A percentile compares a stretch with the other conserved stretches of the same genome.
phyloP scores from a whole-genome alignment of 2,329 filamentous ascomycete genomes.

The Macrophomina pseudophaseolina region DNA sequence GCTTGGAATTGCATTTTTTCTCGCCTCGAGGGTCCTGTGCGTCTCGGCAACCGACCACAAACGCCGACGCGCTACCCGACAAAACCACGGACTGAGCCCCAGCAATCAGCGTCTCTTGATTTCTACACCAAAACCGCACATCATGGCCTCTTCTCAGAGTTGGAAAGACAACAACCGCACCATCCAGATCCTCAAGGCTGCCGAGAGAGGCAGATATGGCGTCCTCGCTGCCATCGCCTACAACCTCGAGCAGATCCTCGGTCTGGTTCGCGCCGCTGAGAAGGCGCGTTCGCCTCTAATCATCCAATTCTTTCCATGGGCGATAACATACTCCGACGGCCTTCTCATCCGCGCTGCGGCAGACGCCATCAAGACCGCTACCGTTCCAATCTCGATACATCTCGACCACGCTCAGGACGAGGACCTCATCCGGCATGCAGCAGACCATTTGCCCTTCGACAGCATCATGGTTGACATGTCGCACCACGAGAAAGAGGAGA shows the following conservation, averaged over 20 bases:
- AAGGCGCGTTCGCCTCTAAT: constrained; percentile 41
- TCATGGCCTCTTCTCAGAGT: neutral
- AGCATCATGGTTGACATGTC: constrained; percentile 80
- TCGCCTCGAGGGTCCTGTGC: neutral
- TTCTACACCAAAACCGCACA: no score
- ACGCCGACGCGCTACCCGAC: neutral
- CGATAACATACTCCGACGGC: constrained; percentile 66
- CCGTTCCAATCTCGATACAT: constrained; percentile 52
- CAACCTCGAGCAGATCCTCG: constrained; percentile 43
- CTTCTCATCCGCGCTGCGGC: constrained; percentile 53
- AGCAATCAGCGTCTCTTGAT: neutral
- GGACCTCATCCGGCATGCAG: constrained; percentile 48
- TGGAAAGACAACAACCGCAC: constrained; percentile 36
- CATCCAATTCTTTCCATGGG: constrained; percentile 62
- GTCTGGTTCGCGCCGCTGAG: constrained; percentile 42
- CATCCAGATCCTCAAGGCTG: constrained; percentile 60
- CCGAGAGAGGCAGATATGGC: constrained; percentile 61
- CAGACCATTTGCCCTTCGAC: constrained; percentile 64
- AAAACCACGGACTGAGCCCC: neutral
- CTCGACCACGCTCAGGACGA: constrained; percentile 55
- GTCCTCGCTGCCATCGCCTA: constrained; percentile 56
- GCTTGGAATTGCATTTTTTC: neutral
- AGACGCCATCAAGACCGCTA: constrained; percentile 49
- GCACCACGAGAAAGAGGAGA: constrained; percentile 72
- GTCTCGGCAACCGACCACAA: no score